Base-by-base conservation (phyloP, 1,284 basidiomycete species). In the Pascua sp. region DNA sequence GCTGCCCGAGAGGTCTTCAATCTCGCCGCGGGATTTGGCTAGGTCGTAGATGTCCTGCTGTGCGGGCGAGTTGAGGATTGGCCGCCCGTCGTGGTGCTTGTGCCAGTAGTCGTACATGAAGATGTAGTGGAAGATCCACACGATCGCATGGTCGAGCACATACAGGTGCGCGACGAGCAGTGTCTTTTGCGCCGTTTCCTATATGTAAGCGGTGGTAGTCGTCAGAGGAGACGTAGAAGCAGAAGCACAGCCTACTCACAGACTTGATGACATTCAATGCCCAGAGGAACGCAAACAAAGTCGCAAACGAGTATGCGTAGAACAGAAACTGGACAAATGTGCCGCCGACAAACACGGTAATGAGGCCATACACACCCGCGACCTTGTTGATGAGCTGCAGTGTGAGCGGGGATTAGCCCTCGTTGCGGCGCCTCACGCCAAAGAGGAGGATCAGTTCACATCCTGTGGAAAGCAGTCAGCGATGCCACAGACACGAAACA, bases 301-400 rank as follows among this genome's bases (percentile, higher is more conserved):
- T 91, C 15, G 87, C 77, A 53, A 89, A 86, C 11, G 91, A 96
- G 80, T 99, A 99, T 42, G 93, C 81, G 77, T 98, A 98, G 70
- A 93, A 83, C 75, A 85, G 88, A 58, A 97, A 82, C 78, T 99
- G 95, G 0, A 89, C 85, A 65, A 93, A 87, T 9, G 90, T 88
- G 18, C 91, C 92, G 42, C 90, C 91, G 47, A 90, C 87, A 64
- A 95, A 81, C 62, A 95, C 83, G 13, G 93, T 92, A 51, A 98
- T 87, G 63, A 99, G 85, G 53, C 95, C 95, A 74, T 97, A 99
- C 15, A 98, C 84, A 56, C 95, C 95, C 13, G 95, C 95, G 53
- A 94, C 94, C 80, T 99, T 99, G 84, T 99, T 98, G 67, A 99
- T 83, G 52, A 96, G 81, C 90, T 92, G 65, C 24, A 32, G 24